Conservation (phyloP, 352 stramenopile species). For the Phytophthora hibernalis region DNA sequence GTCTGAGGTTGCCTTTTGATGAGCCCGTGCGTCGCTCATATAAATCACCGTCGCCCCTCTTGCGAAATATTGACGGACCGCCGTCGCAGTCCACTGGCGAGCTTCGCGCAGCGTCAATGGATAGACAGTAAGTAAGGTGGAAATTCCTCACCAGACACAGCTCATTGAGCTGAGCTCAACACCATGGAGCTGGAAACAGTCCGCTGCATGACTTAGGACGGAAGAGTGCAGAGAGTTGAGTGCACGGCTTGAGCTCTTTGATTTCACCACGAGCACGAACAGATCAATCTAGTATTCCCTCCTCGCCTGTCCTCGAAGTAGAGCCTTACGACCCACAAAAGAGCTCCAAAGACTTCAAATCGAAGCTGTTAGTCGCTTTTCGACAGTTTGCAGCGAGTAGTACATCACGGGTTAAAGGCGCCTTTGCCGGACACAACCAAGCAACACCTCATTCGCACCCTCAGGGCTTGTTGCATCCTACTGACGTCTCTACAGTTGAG, state of each 20-base stretch:
- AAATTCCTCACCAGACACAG: neutral
- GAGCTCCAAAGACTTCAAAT: constrained; percentile 16
- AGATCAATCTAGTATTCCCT: neutral
- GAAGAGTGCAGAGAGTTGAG: constrained; percentile 17
- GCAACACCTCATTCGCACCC: constrained; percentile 37
- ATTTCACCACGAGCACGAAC: neutral
- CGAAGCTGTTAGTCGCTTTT: constrained; percentile 27
- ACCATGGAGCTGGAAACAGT: constrained; percentile 16
- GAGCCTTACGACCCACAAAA: constrained; percentile 27
- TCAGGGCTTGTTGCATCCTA: no score
- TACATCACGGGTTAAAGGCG: constrained; percentile 3
- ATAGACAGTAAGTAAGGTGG: neutral
- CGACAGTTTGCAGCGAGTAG: constrained; percentile 30
- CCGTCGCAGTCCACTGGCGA: constrained; percentile 8
- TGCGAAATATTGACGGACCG: constrained; percentile 19
- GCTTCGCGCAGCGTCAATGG: no score
- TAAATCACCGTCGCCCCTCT: constrained; percentile 21
- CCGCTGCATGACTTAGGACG: constrained; percentile 1
- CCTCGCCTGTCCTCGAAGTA: constrained; percentile 18
- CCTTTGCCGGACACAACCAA: constrained; percentile 21
- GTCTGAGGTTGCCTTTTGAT: constrained; percentile 13
- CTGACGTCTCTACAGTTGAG: constrained; percentile 8
- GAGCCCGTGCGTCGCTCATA: constrained; percentile 32
- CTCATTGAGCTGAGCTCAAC: no score
- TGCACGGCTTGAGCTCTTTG: neutral